Conservation (phyloP, 257 asterid genomes). For the Petunia axillaris region DNA sequence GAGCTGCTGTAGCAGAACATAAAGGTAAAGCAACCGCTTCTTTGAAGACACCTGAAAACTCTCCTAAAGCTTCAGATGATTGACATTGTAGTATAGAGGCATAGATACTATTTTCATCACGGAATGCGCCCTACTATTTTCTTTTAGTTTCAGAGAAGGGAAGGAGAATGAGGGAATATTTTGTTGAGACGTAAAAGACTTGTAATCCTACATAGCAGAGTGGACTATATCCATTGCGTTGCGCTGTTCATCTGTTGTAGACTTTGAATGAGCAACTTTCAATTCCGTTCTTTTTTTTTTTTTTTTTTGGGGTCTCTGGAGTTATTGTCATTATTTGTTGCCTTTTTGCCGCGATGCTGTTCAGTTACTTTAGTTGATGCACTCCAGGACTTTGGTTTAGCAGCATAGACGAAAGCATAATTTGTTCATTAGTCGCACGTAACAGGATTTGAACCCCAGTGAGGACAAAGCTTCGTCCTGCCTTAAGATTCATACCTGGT, state of each 20-base stretch:
- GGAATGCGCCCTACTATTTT: slow-evolving; percentile 24
- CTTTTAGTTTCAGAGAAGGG: slow-evolving; percentile 18
- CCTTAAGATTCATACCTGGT: neutral
- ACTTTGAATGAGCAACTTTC: slow-evolving; percentile 3
- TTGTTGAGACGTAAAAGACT: slow-evolving; percentile 19
- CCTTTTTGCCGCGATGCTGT: neutral
- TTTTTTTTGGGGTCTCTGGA: neutral
- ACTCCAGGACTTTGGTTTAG: neutral
- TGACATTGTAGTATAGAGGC: slow-evolving; percentile 26
- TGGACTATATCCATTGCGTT: neutral
- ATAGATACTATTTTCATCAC: slow-evolving; percentile 1
- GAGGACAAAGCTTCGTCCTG: neutral
- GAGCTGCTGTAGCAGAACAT: slow-evolving; percentile 61
- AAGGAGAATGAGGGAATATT: neutral
- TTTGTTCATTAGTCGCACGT: neutral
- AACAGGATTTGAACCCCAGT: neutral
- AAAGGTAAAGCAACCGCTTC: slow-evolving; percentile 41
- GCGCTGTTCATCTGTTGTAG: slow-evolving; percentile 23
- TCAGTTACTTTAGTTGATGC: neutral
- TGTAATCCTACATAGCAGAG: slow-evolving; percentile 27
- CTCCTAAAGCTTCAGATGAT: slow-evolving; percentile 70
- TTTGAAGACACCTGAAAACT: slow-evolving; percentile 76
- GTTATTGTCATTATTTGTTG: neutral
- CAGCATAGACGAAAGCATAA: neutral
- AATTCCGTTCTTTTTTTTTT: neutral